A percentile compares a stretch with the other conserved stretches of the same genome.
Evolutionary conservation across 1,139 yeast species (phyloP).

Genomic region (Geotrichum phurueaensis): DNA sequence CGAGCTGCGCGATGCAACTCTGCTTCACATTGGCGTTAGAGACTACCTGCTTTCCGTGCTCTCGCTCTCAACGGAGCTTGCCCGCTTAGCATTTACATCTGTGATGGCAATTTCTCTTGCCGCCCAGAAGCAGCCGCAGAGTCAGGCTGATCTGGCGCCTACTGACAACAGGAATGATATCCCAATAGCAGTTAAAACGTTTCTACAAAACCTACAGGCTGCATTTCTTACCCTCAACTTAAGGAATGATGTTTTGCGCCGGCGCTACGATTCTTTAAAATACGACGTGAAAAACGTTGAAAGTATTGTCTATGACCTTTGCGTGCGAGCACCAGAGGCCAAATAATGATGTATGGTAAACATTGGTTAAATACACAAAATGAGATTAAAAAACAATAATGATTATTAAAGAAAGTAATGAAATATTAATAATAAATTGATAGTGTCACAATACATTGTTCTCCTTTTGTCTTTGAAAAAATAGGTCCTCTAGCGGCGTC

Average conservation of each 20-base stretch:
- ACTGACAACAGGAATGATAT: slow-evolving; percentile 3
- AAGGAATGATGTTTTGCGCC: slow-evolving; percentile 33
- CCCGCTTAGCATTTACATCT: slow-evolving; percentile 31
- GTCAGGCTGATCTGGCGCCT: slow-evolving; percentile 5
- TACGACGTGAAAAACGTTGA: slow-evolving; percentile 36
- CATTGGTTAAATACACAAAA: background rate
- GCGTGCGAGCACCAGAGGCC: slow-evolving; percentile 22
- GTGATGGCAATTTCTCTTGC: slow-evolving; percentile 28
- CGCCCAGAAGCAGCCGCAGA: slow-evolving; percentile 1
- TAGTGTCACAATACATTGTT: slow-evolving; percentile 9
- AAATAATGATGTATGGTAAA: background rate
- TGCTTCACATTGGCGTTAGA: slow-evolving; percentile 11
- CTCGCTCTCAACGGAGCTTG: slow-evolving; percentile 28
- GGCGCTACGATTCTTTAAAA: slow-evolving; percentile 33
- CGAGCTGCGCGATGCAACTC: slow-evolving; percentile 3
- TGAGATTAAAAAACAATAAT: background rate
- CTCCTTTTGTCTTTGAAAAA: slow-evolving; percentile 14
- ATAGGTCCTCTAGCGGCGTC: slow-evolving; percentile 24
- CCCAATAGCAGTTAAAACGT: slow-evolving; percentile 20
- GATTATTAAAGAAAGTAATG: background rate
- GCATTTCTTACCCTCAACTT: slow-evolving; percentile 32
- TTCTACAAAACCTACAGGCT: slow-evolving; percentile 32
- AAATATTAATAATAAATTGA: background rate
- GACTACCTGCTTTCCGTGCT: slow-evolving; percentile 34
- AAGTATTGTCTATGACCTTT: slow-evolving; percentile 33